Percentiles rank a stretch among this genome's conserved stretches.
phyloP scores from a whole-genome alignment of 2,329 filamentous ascomycete genomes.

The Biscogniauxia mediterranea region DNA sequence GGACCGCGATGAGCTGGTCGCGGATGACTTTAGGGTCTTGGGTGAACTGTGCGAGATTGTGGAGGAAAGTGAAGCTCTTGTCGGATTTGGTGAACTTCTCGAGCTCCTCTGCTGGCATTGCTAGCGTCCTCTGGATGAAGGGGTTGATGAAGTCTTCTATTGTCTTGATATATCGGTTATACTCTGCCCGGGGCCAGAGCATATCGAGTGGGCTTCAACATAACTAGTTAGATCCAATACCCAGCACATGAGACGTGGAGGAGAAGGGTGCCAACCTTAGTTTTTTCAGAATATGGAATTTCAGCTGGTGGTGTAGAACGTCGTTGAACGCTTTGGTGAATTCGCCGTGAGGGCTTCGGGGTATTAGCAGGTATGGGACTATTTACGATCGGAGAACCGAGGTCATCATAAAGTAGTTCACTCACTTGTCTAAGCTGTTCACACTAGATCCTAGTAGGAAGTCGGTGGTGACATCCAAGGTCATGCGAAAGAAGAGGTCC shows the following conservation, averaged over 20 bases:
- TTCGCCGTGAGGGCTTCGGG: slow-evolving; percentile 46
- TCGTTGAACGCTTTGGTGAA: slow-evolving; percentile 69
- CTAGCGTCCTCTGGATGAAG: slow-evolving; percentile 64
- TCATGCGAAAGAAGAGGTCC: slow-evolving; percentile 62
- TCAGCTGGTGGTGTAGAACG: slow-evolving; percentile 63
- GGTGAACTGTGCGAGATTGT: slow-evolving; percentile 69
- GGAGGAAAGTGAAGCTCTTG: slow-evolving; percentile 69
- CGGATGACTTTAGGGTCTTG: slow-evolving; percentile 61
- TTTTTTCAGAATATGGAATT: slow-evolving; percentile 49
- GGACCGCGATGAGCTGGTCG: slow-evolving; percentile 70
- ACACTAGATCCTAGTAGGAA: slow-evolving; percentile 63
- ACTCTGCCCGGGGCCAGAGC: slow-evolving; percentile 56
- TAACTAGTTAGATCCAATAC: background rate
- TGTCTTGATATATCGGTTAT: slow-evolving; percentile 56
- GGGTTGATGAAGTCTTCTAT: slow-evolving; percentile 69
- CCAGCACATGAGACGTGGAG: background rate
- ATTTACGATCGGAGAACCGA: background rate
- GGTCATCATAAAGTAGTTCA: background rate
- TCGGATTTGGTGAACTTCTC: slow-evolving; percentile 66
- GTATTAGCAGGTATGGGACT: slow-evolving; percentile 10
- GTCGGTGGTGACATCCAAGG: slow-evolving; percentile 64
- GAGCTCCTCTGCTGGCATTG: slow-evolving; percentile 61
- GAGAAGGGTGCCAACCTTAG: slow-evolving; percentile 10
- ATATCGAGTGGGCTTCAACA: slow-evolving; percentile 52
- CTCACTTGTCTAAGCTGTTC: slow-evolving; percentile 43